phyloP scores from a whole-genome alignment of 2,329 filamentous ascomycete genomes.

The Didymella segeticola region DNA sequence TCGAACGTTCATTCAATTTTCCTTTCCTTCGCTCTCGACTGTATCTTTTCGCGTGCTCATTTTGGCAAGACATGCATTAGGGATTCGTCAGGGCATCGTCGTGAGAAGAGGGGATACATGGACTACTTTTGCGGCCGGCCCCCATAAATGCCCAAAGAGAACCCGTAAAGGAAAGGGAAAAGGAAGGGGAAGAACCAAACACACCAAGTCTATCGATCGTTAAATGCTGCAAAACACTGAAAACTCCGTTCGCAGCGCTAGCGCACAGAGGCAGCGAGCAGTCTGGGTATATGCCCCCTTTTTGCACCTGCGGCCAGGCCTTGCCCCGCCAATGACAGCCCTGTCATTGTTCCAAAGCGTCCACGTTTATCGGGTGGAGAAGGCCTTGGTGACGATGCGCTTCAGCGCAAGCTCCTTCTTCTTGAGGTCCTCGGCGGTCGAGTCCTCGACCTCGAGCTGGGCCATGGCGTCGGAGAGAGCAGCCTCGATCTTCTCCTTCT shows the following conservation, averaged over 20 bases:
- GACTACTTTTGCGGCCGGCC: slow-evolving; percentile 35
- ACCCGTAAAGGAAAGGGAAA: slow-evolving; percentile 37
- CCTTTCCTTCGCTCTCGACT: slow-evolving; percentile 20
- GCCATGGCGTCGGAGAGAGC: slow-evolving; percentile 97
- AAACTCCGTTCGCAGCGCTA: slow-evolving; percentile 38
- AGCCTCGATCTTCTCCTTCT: slow-evolving; percentile 99
- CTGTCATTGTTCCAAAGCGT: slow-evolving; percentile 18
- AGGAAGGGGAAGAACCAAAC: slow-evolving; percentile 32
- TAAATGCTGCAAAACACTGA: slow-evolving; percentile 41
- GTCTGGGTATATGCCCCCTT: slow-evolving; percentile 35
- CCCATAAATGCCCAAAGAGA: slow-evolving; percentile 34
- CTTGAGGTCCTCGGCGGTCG: slow-evolving; percentile 91
- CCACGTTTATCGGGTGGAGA: slow-evolving; percentile 78
- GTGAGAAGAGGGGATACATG: slow-evolving; percentile 40
- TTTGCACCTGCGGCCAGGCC: slow-evolving; percentile 36
- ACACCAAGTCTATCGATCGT: slow-evolving; percentile 47
- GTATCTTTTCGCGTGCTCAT: slow-evolving; percentile 25
- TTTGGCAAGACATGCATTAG: slow-evolving; percentile 35
- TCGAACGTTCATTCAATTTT: slow-evolving; percentile 25
- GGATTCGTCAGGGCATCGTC: slow-evolving; percentile 39
- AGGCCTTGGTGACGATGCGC: slow-evolving; percentile 97
- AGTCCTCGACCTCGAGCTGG: slow-evolving; percentile 94
- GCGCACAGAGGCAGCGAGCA: slow-evolving; percentile 25
- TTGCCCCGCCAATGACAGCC: slow-evolving; percentile 26
- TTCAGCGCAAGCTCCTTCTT: slow-evolving; percentile 99